Conservation (phyloP, 2,329 filamentous ascomycete species). For the Aspergillus nomiae region DNA sequence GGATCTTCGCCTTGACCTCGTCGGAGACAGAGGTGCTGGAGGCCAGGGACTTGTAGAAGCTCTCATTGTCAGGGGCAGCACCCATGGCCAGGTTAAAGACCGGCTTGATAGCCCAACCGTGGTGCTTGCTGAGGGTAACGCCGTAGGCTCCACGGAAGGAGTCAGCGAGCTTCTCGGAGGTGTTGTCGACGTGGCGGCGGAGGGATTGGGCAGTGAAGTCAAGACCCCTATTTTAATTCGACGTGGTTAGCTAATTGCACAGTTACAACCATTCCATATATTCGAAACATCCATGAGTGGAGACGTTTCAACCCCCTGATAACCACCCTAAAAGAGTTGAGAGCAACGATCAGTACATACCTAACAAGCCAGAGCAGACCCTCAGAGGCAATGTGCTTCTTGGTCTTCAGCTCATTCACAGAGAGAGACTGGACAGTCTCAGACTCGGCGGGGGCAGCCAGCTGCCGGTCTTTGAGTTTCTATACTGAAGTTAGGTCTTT, state of each 20-base stretch:
- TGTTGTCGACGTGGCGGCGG: slow-evolving; percentile 70
- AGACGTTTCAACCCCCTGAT: slow-evolving; percentile 1
- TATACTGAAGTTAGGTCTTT: slow-evolving; percentile 39
- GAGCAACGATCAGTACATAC: slow-evolving; percentile 46
- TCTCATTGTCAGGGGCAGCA: slow-evolving; percentile 87
- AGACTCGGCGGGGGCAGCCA: slow-evolving; percentile 76
- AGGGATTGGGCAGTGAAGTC: slow-evolving; percentile 91
- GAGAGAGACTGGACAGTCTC: slow-evolving; percentile 82
- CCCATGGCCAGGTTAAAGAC: slow-evolving; percentile 92
- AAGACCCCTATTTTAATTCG: slow-evolving; percentile 65
- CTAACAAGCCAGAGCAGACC: slow-evolving; percentile 88
- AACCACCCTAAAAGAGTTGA: background rate
- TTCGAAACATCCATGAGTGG: slow-evolving; percentile 5
- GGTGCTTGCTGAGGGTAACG: slow-evolving; percentile 85
- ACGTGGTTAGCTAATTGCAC: slow-evolving; percentile 3
- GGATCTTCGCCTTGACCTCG: background rate
- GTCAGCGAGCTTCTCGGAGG: slow-evolving; percentile 72
- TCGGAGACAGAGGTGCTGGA: background rate
- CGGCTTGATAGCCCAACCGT: slow-evolving; percentile 79
- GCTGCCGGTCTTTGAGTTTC: slow-evolving; percentile 87
- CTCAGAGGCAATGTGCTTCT: slow-evolving; percentile 86
- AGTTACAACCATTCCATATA: background rate
- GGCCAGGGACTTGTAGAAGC: slow-evolving; percentile 67
- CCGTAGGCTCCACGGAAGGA: slow-evolving; percentile 88
- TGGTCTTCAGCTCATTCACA: slow-evolving; percentile 82